Evolutionary conservation across 2,329 filamentous ascomycete genomes (phyloP).

Genomic region (Septoria linicola): DNA sequence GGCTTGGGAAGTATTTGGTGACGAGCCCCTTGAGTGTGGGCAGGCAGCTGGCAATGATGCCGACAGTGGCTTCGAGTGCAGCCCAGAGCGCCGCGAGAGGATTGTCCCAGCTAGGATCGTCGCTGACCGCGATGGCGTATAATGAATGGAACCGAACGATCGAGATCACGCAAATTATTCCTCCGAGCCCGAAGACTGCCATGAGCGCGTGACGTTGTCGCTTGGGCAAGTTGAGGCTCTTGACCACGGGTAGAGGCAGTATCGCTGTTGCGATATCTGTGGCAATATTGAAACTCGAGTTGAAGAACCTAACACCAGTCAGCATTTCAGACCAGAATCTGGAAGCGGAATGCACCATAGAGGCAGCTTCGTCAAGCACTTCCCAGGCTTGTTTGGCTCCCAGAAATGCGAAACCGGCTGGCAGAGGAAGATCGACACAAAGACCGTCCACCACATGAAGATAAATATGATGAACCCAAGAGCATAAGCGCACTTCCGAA

Average conservation of each 20-base stretch:
- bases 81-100: slow-evolving; percentile 28
- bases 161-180: slow-evolving; percentile 29
- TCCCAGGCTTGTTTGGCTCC: slow-evolving; percentile 25
- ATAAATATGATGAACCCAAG: slow-evolving; percentile 2
- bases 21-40: slow-evolving; percentile 29
- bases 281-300: slow-evolving; percentile 35
- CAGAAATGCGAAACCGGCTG: slow-evolving; percentile 28
- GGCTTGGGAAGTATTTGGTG: slow-evolving; percentile 22
- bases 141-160: slow-evolving; percentile 28
- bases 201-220: slow-evolving; percentile 33
- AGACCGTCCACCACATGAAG: slow-evolving; percentile 15
- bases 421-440: slow-evolving; percentile 10
- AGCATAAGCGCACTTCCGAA: slow-evolving; percentile 13
- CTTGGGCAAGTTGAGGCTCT: slow-evolving; percentile 30
- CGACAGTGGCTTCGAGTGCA: slow-evolving; percentile 30
- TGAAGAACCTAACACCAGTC: slow-evolving; percentile 24
- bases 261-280: slow-evolving; percentile 37
- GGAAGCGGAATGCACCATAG: slow-evolving; percentile 26
- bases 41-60: slow-evolving; percentile 30
- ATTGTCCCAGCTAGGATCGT: slow-evolving; percentile 30
- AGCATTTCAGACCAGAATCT: not conserved
- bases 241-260: slow-evolving; percentile 37
- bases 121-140: slow-evolving; percentile 25
- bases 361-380: slow-evolving; percentile 26
- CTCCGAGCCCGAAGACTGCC: slow-evolving; percentile 36